Percentiles rank a stretch among this genome's conserved stretches.
Conservation (phyloP, 257 asterid genomes). For the Penstemon eatonii region DNA sequence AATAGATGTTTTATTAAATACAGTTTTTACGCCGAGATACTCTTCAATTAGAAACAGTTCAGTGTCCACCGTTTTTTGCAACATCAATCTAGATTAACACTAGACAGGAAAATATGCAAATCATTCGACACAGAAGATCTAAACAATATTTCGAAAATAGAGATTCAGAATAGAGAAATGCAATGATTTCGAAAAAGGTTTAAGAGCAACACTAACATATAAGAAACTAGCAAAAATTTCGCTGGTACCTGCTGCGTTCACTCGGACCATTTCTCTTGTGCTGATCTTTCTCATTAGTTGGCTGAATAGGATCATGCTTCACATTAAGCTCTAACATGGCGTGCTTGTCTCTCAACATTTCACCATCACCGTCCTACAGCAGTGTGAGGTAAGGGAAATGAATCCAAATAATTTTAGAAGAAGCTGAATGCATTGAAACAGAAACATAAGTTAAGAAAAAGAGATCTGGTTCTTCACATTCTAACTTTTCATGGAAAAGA, state of each 20-base stretch:
- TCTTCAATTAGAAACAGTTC: too few relatives aligned
- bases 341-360: constrained; percentile 40
- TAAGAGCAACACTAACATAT: neutral
- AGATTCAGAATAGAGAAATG: too few relatives aligned
- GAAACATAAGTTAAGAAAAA: constrained; percentile 50
- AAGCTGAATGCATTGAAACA: constrained; percentile 78
- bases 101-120: too few relatives aligned
- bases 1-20: too few relatives aligned
- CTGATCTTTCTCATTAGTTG: constrained; percentile 49
- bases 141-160: too few relatives aligned
- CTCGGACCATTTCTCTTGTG: constrained; percentile 56
- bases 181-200: too few relatives aligned
- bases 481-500: constrained; percentile 55
- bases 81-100: too few relatives aligned
- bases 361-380: constrained; percentile 84
- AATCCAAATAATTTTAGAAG: constrained; percentile 97
- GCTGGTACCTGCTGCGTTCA: constrained; percentile 58
- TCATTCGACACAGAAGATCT: too few relatives aligned
- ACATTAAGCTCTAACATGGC: constrained; percentile 38
- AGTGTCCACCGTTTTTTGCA: too few relatives aligned
- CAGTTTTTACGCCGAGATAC: too few relatives aligned
- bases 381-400: constrained; percentile 97
- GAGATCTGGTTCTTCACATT: constrained; percentile 32
- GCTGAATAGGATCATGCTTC: constrained; percentile 43
- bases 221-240: neutral